Base-by-base conservation (phyloP, 352 stramenopile species). In the Pythium insidiosum region DNA sequence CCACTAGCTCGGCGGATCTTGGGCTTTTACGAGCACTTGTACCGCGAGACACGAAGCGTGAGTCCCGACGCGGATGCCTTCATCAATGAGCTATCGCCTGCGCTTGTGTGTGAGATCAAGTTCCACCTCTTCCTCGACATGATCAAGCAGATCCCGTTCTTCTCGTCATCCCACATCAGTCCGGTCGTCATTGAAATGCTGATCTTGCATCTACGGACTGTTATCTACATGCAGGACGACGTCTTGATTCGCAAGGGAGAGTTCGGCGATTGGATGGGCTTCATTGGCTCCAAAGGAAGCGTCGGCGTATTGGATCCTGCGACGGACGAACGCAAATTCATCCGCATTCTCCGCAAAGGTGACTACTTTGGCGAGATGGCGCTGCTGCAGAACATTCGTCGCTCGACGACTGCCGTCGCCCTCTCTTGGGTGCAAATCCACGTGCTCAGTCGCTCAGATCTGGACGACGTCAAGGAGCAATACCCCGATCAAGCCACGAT, bases 161-260 rank as follows among this genome's bases (percentile, higher is more conserved):
- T 88, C 9, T 85, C 72, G 5, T 53, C 73, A 1, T 49, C 68
- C 12, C 76, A 73, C 12, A 62, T 85, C 11, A 66, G 69, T 4
- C 54, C 68, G 6, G 65, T 71, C 4, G 63, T 86, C 13, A 80
- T 88, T n/a, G 71, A 86, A 44, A 78, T 85, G 57, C 57, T 88
- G 18, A 79, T 88, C 26, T 40, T 84, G 38, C 62, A 79, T 23
- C 51, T 88, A 21, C 66, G 70, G 24, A 83, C 73, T 0, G 59
- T 84, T 10, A 83, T 84, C 50, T 88, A 88, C 58, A 84, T 86
- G 70, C 73, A 86, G 44, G 76, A 84, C 47, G 76, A 88, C 44
- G 62, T 88, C 15, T 38, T 86, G 9, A 86, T 86, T 33, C 65
- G 76, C 22, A 88, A 88, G 48, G 76, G 73, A 21, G 76, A 88